Evolutionary conservation across 2,329 filamentous ascomycete genomes (phyloP).

Genomic region (Fusarium setosum): DNA sequence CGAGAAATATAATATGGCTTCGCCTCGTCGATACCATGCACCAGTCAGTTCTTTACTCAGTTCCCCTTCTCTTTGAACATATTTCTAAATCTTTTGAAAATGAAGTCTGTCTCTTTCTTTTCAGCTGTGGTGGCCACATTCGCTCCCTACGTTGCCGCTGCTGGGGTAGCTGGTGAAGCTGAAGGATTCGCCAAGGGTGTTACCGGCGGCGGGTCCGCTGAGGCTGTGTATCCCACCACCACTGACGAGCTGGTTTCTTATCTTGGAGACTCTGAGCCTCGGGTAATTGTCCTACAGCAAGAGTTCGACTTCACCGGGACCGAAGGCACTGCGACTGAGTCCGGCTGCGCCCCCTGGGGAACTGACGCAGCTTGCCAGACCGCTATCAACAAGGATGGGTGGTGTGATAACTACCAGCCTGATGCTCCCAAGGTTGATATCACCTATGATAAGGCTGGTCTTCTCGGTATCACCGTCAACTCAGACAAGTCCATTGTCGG

Average conservation of each 20-base stretch:
- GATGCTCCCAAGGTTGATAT: slow-evolving; percentile 59
- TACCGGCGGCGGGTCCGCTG: slow-evolving; percentile 69
- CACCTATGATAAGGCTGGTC: slow-evolving; percentile 63
- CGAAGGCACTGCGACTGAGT: slow-evolving; percentile 63
- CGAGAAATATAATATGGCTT: no score
- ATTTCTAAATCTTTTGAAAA: no score
- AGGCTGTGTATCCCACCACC: slow-evolving; percentile 63
- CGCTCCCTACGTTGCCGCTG: no score
- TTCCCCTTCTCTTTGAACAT: no score
- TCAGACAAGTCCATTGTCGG: slow-evolving; percentile 70
- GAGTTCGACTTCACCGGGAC: slow-evolving; percentile 66
- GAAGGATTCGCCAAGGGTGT: slow-evolving; percentile 61
- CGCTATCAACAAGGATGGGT: slow-evolving; percentile 69
- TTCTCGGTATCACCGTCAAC: slow-evolving; percentile 61
- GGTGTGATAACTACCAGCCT: slow-evolving; percentile 69
- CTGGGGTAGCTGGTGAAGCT: slow-evolving; percentile 25
- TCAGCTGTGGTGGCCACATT: no score
- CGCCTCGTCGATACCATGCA: no score
- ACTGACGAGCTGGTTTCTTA: slow-evolving; percentile 69
- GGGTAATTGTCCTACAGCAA: slow-evolving; percentile 69
- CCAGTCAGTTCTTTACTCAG: no score
- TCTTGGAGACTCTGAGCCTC: slow-evolving; percentile 63
- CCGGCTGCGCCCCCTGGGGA: slow-evolving; percentile 69
- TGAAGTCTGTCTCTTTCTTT: no score
- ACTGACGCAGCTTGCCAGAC: slow-evolving; percentile 65